Percentiles rank a stretch among this genome's conserved stretches.
Conservation (phyloP, 1,284 basidiomycete species). For the Tremellales sp. region DNA sequence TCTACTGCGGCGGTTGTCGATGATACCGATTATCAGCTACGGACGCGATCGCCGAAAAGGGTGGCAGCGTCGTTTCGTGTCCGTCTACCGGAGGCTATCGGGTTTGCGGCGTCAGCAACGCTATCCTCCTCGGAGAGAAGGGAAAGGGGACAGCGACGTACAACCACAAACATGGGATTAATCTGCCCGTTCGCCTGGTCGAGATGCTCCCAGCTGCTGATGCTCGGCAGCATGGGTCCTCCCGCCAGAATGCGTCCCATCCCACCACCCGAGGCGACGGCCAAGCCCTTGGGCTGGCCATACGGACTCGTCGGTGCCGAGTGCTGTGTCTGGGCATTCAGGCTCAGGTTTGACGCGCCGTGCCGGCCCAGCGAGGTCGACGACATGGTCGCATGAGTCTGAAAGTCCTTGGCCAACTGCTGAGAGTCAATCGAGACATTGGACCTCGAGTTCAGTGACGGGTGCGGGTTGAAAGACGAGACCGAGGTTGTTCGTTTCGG, state of each 20-base stretch:
- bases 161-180: slow-evolving; percentile 88
- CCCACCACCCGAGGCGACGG: slow-evolving; percentile 35
- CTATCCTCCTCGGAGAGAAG: background rate
- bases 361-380: slow-evolving; percentile 32
- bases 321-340: slow-evolving; percentile 18
- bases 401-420: slow-evolving; percentile 71
- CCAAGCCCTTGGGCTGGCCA: slow-evolving; percentile 34
- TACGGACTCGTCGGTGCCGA: slow-evolving; percentile 39
- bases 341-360: slow-evolving; percentile 46
- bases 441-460: slow-evolving; percentile 68
- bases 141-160: slow-evolving; percentile 50
- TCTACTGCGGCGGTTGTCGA: too few species aligned
- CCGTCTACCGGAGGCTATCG: slow-evolving; percentile 18
- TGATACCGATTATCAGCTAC: slow-evolving; percentile 70
- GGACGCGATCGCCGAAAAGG: slow-evolving; percentile 58
- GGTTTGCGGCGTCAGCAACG: background rate
- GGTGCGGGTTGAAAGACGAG: slow-evolving; percentile 66
- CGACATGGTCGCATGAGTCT: slow-evolving; percentile 63
- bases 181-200: slow-evolving; percentile 56
- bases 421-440: slow-evolving; percentile 78
- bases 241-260: slow-evolving; percentile 21
- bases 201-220: slow-evolving; percentile 55
- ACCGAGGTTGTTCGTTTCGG: slow-evolving; percentile 59
- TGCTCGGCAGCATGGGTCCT: slow-evolving; percentile 44
- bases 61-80: slow-evolving; percentile 43